phyloP scores from a whole-genome alignment of 805 yeast species.

The Clavispora fructus region DNA sequence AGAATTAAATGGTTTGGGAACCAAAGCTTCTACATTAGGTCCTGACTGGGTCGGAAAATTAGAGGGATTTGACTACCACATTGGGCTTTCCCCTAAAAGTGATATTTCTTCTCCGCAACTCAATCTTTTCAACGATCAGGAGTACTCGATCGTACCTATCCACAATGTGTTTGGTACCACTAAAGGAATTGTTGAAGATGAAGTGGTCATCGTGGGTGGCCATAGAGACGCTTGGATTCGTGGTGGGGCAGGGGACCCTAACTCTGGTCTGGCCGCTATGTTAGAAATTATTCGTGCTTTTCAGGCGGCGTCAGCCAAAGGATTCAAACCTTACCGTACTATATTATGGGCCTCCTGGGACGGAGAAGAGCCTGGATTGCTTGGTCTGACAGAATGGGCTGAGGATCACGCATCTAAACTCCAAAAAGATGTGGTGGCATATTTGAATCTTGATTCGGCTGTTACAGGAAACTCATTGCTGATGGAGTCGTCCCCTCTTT shows the following conservation, averaged over 20 bases:
- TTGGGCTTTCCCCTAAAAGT: constrained; percentile 2
- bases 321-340: constrained; percentile 7
- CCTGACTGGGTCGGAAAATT: constrained; percentile 6
- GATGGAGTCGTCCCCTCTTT: constrained; percentile 2
- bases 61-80: constrained; percentile 4
- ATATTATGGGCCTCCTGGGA: constrained; percentile 7
- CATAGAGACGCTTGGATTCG: constrained; percentile 7
- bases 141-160: constrained; percentile 4
- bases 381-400: constrained; percentile 8
- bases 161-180: constrained; percentile 5
- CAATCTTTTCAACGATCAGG: constrained; percentile 6
- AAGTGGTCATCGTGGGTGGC: constrained; percentile 5
- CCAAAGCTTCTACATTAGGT: constrained; percentile 1
- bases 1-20: constrained; percentile 4
- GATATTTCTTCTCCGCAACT: background rate
- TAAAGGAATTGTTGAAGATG: constrained; percentile 3
- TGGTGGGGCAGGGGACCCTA: constrained; percentile 9
- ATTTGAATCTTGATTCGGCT: constrained; percentile 4
- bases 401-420: constrained; percentile 7
- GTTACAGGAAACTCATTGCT: constrained; percentile 4
- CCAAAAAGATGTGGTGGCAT: constrained; percentile 6
- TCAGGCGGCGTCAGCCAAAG: background rate
- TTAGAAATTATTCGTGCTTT: constrained; percentile 5
- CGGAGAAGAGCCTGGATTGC: constrained; percentile 6
- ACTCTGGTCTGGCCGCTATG: constrained; percentile 6